Base-by-base conservation (phyloP, 73 alveolate species). In the Paramecium bursaria region DNA sequence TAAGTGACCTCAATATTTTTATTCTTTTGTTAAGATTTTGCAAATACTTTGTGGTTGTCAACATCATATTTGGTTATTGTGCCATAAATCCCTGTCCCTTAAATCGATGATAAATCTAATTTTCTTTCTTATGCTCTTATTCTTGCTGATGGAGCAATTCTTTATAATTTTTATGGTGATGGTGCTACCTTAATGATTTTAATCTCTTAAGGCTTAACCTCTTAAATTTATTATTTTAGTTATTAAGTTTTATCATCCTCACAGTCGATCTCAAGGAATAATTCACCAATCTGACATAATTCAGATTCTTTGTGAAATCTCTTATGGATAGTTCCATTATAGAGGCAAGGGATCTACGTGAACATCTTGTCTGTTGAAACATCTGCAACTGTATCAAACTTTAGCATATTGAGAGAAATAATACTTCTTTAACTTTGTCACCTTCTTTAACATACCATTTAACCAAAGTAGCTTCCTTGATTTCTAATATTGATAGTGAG, bases 101-200 rank as follows among this genome's bases (percentile, higher is more conserved):
- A n/a, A n/a, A n/a, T n/a, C n/a, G n/a, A n/a, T n/a, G n/a, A n/a
- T n/a, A n/a, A n/a, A n/a, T n/a, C n/a, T n/a, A n/a, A n/a, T n/a
- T n/a, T n/a, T n/a, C n/a, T n/a, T n/a, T n/a, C n/a, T n/a, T n/a
- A n/a, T n/a, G n/a, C n/a, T n/a, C n/a, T n/a, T n/a, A n/a, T n/a
- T n/a, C n/a, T n/a, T n/a, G n/a, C 91, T 15, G 95, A 88, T 29
- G 95, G 97, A 21, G 97, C 87, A 9, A n/a, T n/a, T n/a, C n/a
- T n/a, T n/a, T n/a, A n/a, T n/a, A n/a, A n/a, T n/a, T n/a, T n/a
- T n/a, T n/a, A n/a, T n/a, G n/a, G n/a, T n/a, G n/a, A n/a, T n/a
- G n/a, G n/a, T n/a, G n/a, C n/a, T n/a, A n/a, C n/a, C n/a, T n/a
- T n/a, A n/a, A n/a, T n/a, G n/a, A n/a, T n/a, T n/a, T n/a, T n/a